Percentiles rank a stretch among this genome's conserved stretches.
Evolutionary conservation across 805 yeast genomes (phyloP).

Genomic region (Candida coquimbonensis): DNA sequence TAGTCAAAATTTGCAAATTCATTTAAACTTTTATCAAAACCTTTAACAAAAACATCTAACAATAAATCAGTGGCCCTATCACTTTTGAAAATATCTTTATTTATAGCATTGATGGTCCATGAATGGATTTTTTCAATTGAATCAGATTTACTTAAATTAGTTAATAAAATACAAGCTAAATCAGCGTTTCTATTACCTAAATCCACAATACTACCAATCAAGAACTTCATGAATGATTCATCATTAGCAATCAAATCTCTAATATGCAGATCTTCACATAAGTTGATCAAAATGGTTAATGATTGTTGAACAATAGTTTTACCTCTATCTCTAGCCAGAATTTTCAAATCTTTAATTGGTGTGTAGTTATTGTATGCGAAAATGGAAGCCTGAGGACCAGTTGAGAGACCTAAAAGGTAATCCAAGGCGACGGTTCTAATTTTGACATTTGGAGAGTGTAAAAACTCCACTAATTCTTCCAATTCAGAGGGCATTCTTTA

Average conservation of each 20-base stretch:
- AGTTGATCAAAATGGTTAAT: conserved; percentile 71
- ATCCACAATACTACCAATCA: conserved; percentile 45
- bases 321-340: conserved; percentile 46
- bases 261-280: conserved; percentile 64
- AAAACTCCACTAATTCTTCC: conserved; percentile 65
- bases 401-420: conserved; percentile 73
- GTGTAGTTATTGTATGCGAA: conserved; percentile 65
- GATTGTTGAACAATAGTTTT: conserved; percentile 56
- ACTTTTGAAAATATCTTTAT: conserved; percentile 50
- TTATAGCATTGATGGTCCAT: conserved; percentile 27
- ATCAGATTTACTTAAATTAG: conserved; percentile 80
- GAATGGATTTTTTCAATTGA: conserved; percentile 47
- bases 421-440: conserved; percentile 81
- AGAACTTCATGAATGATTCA: conserved; percentile 40
- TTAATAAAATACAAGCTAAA: conserved; percentile 72
- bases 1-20: conserved; percentile 73
- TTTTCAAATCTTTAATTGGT: conserved; percentile 68
- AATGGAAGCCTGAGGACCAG: conserved; percentile 56
- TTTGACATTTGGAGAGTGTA: conserved; percentile 75
- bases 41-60: conserved; percentile 86
- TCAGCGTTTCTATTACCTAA: conserved; percentile 65
- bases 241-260: conserved; percentile 65
- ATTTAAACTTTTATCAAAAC: conserved; percentile 65
- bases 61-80: conserved; percentile 63
- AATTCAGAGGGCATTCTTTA: conserved; percentile 41